Percentiles rank a stretch among this genome's conserved stretches.
These are phyloP conservation scores for Lentinula edodes DNA, from an alignment of 768 basidiomycete genomes.

Conservation along the genomic window DNA sequence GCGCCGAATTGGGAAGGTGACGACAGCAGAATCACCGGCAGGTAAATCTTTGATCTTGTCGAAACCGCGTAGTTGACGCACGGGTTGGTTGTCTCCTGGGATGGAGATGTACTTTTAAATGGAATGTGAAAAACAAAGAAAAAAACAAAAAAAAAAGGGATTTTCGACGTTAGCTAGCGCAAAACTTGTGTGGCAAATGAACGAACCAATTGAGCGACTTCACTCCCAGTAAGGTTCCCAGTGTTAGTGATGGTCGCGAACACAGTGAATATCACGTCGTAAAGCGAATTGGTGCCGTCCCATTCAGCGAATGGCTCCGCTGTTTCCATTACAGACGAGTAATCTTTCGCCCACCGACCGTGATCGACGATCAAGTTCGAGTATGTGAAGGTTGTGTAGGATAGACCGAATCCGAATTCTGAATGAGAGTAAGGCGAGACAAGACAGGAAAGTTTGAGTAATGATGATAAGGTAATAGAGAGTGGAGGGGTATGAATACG, in stretches of 20 bases:
- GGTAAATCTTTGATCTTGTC: slow-evolving; percentile 9
- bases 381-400: slow-evolving; percentile 45
- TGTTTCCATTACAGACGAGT: not conserved
- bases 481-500: slow-evolving; percentile 22
- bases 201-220: slow-evolving; percentile 21
- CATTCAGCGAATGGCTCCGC: not conserved
- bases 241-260: not conserved
- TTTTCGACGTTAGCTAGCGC: too few relatives aligned
- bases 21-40: not conserved
- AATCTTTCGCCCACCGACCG: not conserved
- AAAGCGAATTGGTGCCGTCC: not conserved
- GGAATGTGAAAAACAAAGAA: not conserved
- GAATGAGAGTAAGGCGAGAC: not conserved
- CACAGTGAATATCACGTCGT: slow-evolving; percentile 1
- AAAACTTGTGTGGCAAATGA: not conserved
- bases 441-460: not conserved
- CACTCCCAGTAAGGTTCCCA: slow-evolving; percentile 20
- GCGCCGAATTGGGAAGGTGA: slow-evolving; percentile 10
- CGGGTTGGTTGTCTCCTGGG: slow-evolving; percentile 13
- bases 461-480: not conserved
- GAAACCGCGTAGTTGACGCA: slow-evolving; percentile 20
- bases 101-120: slow-evolving; percentile 12
- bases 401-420: slow-evolving; percentile 44
- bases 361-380: slow-evolving; percentile 19
- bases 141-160: not conserved